Evolutionary conservation across 106 monocot species (phyloP), one percentile per base, ranked within the genome.

Genomic region (Dactylorhiza incarnata): DNA sequence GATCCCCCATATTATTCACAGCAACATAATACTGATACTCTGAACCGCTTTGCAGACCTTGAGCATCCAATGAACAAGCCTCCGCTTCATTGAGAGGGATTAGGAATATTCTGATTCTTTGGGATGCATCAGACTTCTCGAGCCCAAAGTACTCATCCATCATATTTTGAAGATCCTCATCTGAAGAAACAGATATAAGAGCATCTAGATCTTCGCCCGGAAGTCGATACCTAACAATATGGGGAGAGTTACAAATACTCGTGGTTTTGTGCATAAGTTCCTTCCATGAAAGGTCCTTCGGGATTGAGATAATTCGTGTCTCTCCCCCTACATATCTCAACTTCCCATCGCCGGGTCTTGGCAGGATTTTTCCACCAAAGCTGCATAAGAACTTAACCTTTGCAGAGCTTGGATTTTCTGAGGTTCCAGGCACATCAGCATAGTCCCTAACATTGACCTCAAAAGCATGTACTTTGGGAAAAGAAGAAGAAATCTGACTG

Each of bases 141-240:
- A 88, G 80, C 9, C 82, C 85, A 77, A 78, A 75, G 74, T 89
- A 94, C 75, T 94, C 96, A 82, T 97, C 96, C 75, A 97, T 85
- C 96, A 97, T 97, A 77, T 94, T 87, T 72, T 94, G 96, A 72
- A 97, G 85, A 85, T 97, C 96, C 73, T 97, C 96, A 77, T 94
- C 89, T 3, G 88, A 87, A 37, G 94, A 87, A 71, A 97, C 86
- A 25, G 96, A 97, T 75, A 97, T 91, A 25, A 97, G 78, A 73
- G 96, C 91, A 86, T 97, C 96, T 49, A 97, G 86, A 84, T 97
- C 96, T 72, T 97, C 96, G 7, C 87, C 93, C 6, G 96, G 96
- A 44, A 97, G 87, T 83, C 91, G 96, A 78, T 97, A 97, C 82
- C 85, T 97, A 66, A 97, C 88, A 16, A 82, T 91, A 73, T 93